Percentiles rank a stretch among this genome's conserved stretches.
Conservation (phyloP, 2,329 filamentous ascomycete species). For the Aspergillus sp. region DNA sequence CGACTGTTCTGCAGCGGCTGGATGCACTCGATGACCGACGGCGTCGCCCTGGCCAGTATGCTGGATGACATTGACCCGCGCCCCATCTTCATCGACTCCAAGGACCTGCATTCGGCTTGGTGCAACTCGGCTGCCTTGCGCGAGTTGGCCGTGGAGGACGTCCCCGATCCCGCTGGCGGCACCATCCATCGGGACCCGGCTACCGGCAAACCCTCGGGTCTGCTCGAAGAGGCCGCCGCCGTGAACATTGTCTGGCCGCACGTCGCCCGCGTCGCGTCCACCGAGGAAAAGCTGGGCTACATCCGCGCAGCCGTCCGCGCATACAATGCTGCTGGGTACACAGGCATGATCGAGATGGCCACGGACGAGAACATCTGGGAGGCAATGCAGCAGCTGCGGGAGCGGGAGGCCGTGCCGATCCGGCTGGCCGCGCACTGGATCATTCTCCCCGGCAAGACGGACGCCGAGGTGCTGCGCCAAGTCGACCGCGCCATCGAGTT, state of each 20-base stretch:
- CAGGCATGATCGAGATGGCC: conserved; percentile 52
- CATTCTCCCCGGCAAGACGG: conserved; percentile 41
- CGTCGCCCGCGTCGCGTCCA: conserved; percentile 40
- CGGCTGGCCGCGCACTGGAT: conserved; percentile 50
- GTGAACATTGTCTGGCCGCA: conserved; percentile 49
- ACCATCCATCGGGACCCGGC: conserved; percentile 42
- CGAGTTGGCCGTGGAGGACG: conserved; percentile 43
- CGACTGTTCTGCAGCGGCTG: conserved; percentile 49
- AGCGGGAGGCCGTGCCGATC: conserved; percentile 33
- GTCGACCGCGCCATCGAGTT: conserved; percentile 48
- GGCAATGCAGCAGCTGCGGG: conserved; percentile 36
- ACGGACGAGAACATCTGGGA: conserved; percentile 51
- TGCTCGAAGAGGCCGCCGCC: conserved; percentile 47
- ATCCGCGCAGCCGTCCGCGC: conserved; percentile 43
- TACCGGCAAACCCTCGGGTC: conserved; percentile 41
- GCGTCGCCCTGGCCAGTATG: conserved; percentile 42
- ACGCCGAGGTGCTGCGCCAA: conserved; percentile 40
- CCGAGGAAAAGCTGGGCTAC: conserved; percentile 42
- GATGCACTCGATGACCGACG: conserved; percentile 49
- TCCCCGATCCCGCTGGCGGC: conserved; percentile 45
- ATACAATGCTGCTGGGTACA: conserved; percentile 48
- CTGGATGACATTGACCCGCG: conserved; percentile 49
- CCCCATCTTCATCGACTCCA: conserved; percentile 50
- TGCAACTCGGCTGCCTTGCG: conserved; percentile 48
- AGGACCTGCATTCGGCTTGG: conserved; percentile 52